Evolutionary conservation across 805 yeast species (phyloP).

Genomic region (Myxozyma lipomycoides): DNA sequence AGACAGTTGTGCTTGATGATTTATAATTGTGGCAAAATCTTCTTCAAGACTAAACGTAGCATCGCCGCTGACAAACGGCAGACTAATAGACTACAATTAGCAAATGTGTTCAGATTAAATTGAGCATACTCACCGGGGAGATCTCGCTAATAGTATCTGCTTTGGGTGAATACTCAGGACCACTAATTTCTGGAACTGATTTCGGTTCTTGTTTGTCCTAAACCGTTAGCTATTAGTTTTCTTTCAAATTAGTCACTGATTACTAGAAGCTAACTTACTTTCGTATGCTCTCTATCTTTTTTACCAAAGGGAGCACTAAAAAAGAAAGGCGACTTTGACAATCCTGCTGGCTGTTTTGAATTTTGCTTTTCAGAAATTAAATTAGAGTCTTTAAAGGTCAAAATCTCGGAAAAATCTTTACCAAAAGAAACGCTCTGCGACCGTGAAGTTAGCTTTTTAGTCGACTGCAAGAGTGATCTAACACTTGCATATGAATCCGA

Average conservation of each 20-base stretch:
- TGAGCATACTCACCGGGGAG: background rate
- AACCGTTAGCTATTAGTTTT: background rate
- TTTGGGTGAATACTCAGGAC: too few relatives aligned
- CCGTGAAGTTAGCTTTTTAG: background rate
- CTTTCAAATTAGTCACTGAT: too few relatives aligned
- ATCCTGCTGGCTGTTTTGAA: background rate
- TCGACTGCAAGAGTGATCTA: background rate
- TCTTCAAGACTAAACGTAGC: constrained; percentile 27
- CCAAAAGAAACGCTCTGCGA: constrained; percentile 3
- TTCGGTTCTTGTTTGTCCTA: too few relatives aligned
- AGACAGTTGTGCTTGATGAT: constrained; percentile 8
- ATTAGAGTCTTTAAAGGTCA: too few relatives aligned
- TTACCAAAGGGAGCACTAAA: background rate
- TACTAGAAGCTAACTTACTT: too few relatives aligned
- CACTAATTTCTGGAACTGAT: too few relatives aligned
- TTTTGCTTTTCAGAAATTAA: background rate
- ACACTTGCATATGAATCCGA: background rate
- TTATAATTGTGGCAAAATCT: constrained; percentile 26
- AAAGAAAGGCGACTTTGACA: background rate
- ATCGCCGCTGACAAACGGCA: constrained; percentile 1
- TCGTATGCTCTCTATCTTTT: background rate
- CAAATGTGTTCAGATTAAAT: background rate
- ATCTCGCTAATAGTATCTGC: background rate
- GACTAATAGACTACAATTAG: background rate
- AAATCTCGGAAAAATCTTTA: background rate